A percentile compares a stretch with the other conserved stretches of the same genome.
These are phyloP conservation scores for Salix dunnii DNA, from an alignment of 345 rosid species.

Conservation along the genomic window DNA sequence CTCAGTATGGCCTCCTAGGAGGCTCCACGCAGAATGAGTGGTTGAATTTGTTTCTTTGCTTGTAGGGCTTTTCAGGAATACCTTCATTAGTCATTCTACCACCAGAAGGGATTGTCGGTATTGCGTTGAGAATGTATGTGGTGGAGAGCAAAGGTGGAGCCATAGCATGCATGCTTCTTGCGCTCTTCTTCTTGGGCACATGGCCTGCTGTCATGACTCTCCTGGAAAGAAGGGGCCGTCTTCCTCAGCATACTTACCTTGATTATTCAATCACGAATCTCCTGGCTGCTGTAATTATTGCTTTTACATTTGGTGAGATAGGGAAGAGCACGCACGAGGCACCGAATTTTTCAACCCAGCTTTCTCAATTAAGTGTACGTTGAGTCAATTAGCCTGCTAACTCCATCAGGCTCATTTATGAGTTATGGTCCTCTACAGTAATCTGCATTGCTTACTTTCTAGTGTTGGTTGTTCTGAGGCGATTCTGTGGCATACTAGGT, in stretches of 20 bases:
- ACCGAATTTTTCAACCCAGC: slow-evolving; percentile 59
- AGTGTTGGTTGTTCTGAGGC: no score
- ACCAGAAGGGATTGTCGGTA: slow-evolving; percentile 1
- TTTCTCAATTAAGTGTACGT: slow-evolving; percentile 50
- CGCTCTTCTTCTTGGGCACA: slow-evolving; percentile 71
- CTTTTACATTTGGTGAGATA: slow-evolving; percentile 62
- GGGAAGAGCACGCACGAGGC: slow-evolving; percentile 34
- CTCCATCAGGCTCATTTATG: background rate
- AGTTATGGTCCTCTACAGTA: background rate
- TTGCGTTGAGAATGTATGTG: slow-evolving; percentile 49
- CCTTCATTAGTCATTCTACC: slow-evolving; percentile 12
- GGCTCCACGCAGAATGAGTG: background rate
- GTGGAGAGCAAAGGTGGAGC: slow-evolving; percentile 89
- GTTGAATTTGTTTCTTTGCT: background rate
- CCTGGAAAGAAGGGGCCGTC: slow-evolving; percentile 77
- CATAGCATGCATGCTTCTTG: slow-evolving; percentile 59
- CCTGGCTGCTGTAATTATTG: slow-evolving; percentile 65
- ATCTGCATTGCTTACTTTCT: background rate
- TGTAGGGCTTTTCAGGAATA: slow-evolving; percentile 26
- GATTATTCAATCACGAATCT: slow-evolving; percentile 76
- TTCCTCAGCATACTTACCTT: slow-evolving; percentile 87
- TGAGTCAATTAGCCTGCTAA: background rate
- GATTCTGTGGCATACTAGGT: no score
- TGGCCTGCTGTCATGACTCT: slow-evolving; percentile 84
- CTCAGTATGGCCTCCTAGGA: background rate